Percentiles rank a stretch among this genome's conserved stretches.
phyloP scores from a whole-genome alignment of 495 filamentous ascomycete genomes.

The Amniculicola lignicola region DNA sequence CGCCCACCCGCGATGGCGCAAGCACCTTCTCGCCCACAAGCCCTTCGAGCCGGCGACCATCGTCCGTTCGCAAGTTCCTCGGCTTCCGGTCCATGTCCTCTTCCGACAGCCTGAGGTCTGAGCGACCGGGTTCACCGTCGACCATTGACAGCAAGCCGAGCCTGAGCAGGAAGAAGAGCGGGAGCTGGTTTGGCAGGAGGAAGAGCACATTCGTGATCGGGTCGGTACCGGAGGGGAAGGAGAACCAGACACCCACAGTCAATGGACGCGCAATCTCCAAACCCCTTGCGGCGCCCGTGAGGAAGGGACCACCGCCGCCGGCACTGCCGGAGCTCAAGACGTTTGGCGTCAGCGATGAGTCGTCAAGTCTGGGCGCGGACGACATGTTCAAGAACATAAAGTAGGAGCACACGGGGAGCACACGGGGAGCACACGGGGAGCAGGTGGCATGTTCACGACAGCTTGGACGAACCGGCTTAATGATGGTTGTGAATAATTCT shows the following conservation, averaged over 20 bases:
- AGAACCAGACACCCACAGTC: conserved; percentile 15
- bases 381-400: conserved; percentile 41
- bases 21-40: conserved; percentile 28
- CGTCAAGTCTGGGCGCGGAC: conserved; percentile 31
- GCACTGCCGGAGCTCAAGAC: conserved; percentile 37
- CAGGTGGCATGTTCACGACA: conserved; percentile 9
- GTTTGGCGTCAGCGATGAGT: conserved; percentile 30
- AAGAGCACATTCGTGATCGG: conserved; percentile 38
- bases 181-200: conserved; percentile 35
- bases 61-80: conserved; percentile 39
- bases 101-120: conserved; percentile 27
- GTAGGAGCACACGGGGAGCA: no score
- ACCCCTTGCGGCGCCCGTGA: conserved; percentile 22
- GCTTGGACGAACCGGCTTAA: conserved; percentile 24
- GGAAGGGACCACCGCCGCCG: conserved; percentile 36
- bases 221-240: conserved; percentile 25
- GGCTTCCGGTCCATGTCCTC: conserved; percentile 29
- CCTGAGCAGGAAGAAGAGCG: conserved; percentile 33
- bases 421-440: background rate
- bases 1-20: conserved; percentile 21
- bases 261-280: conserved; percentile 21
- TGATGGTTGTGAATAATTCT: conserved; percentile 17
- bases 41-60: conserved; percentile 32
- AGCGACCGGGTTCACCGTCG: conserved; percentile 28
- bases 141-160: conserved; percentile 22